Evolutionary conservation across 306 rosid genomes (phyloP), one percentile per base, ranked within the genome.

Genomic region (Alnus rubra): DNA sequence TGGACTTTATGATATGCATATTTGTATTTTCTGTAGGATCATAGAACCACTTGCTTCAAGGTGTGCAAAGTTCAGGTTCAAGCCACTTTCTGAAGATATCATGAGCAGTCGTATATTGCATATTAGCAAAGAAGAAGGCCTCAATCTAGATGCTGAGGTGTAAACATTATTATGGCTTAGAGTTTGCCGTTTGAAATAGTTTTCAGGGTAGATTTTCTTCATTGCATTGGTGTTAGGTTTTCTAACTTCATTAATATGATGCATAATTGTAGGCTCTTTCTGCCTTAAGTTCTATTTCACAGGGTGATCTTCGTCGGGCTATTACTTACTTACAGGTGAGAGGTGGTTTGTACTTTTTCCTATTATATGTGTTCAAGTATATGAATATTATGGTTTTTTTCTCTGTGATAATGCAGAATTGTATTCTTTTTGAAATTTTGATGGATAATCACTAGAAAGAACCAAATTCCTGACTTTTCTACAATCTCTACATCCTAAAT

Each of bases 11-110:
- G 69, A 73, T 31, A 14, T 28, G 51, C 23, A 71, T 33, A 73
- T 50, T 51, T 82, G 59, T 68, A 48, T 30, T 76, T 80, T 80
- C 28, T 76, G 84, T 81, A 95, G 98, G 94, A 95, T 95, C 82
- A 93, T 93, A 73, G 99, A 96, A 80, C 97, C 99, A 76, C 99
- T 93, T 83, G 97, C 99, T 78, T 96, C 98, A 16, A 93, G 94
- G 84, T 93, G 97, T 88, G 96, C 98, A 47, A 96, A 96, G 85
- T 93, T 93, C 86, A 93, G 99, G 90, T 96, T 96, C 90, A 96
- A 96, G 88, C 98, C 91, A n/a, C 85, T 96, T 75, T 86, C 99
- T 49, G 93, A 90, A 84, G 98, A 90, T 50, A 89, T 95, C 74
- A 88, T 93, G 99, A 88, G 83, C 79, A 88, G 45, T 75, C 89